A percentile compares a stretch with the other conserved stretches of the same genome.
phyloP scores from a whole-genome alignment of 129 eudicot species.

The Flaveria bidentis region DNA sequence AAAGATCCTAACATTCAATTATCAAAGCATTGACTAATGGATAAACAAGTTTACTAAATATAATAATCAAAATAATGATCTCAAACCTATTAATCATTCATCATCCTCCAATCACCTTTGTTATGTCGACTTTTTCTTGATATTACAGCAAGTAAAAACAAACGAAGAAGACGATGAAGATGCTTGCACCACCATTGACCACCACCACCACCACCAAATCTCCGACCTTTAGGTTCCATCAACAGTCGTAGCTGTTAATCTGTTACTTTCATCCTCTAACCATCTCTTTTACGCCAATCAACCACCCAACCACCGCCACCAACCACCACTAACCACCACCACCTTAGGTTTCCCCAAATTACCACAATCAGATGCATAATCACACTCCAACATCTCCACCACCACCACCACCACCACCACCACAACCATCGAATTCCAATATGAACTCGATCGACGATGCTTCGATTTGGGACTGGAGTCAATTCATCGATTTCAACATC shows the following conservation, averaged over 20 bases:
- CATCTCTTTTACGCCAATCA: slow-evolving; percentile 26
- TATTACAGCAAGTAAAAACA: no score
- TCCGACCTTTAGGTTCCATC: neutral
- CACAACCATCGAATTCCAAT: neutral
- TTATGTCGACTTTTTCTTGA: neutral
- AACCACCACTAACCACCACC: neutral
- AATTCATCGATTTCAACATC: slow-evolving; percentile 62
- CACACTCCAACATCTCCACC: slow-evolving; percentile 27
- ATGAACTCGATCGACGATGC: slow-evolving; percentile 38
- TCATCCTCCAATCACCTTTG: slow-evolving; percentile 3
- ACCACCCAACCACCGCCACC: slow-evolving; percentile 2
- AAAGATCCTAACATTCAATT: no score
- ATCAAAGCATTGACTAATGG: no score
- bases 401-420: slow-evolving; percentile 27
- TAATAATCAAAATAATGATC: no score
- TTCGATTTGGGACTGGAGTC: slow-evolving; percentile 60
- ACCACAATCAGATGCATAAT: slow-evolving; percentile 29
- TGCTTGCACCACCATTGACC: no score
- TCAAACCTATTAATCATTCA: neutral
- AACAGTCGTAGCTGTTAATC: slow-evolving; percentile 1
- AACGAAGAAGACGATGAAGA: no score
- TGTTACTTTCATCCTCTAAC: neutral
- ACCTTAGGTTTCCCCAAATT: slow-evolving; percentile 17
- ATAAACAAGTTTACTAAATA: no score
- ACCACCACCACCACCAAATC: slow-evolving; percentile 8